Evolutionary conservation across 176 grass and related monocot genomes (phyloP), one percentile per base, ranked within the genome.

Genomic region (Musa schizocarpa): DNA sequence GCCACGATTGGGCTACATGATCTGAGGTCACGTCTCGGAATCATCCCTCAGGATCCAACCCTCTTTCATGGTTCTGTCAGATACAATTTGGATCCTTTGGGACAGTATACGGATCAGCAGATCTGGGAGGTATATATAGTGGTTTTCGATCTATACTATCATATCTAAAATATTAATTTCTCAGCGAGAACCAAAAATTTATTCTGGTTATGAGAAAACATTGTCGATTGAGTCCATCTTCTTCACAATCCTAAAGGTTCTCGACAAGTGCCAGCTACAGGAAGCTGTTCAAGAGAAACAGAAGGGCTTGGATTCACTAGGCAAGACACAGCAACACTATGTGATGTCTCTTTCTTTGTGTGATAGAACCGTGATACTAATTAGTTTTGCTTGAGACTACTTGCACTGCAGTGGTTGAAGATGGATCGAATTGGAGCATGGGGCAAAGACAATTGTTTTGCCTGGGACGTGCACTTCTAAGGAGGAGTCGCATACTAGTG

Each of bases 351-450:
- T 80, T 26, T 13, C 80, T 68, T 76, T 0, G 22, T 12, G 21
- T 50, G 0, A 11, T 16, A n/a, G 58, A 76, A 73, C 48, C 17
- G 78, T 57, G 8, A 12, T 49, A 16, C 27, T 68, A 13, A 3
- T 23, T n/a, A 55, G 70, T 54, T 54, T 17, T 50, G 52, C 8
- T 9, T 5, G 13, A 55, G 14, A 48, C 25, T 26, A 2, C 20
- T 61, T 55, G 12, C 10, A 16, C 10, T 65, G n/a, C 76, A 98
- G 94, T 98, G 77, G 84, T 85, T 1, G 90, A 98, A 84, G 90
- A 91, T 12, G 95, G 95, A 3, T 93, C 86, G 0, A 98, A 98
- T 53, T 98, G 95, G 95, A 98, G 95, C 84, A 98, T 98, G 95
- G 95, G 95, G 13, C 90, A 98, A 86, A 88, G 94, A 52, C 94